Conservation (phyloP, 257 asterid genomes). For the Scutellaria barbata region DNA sequence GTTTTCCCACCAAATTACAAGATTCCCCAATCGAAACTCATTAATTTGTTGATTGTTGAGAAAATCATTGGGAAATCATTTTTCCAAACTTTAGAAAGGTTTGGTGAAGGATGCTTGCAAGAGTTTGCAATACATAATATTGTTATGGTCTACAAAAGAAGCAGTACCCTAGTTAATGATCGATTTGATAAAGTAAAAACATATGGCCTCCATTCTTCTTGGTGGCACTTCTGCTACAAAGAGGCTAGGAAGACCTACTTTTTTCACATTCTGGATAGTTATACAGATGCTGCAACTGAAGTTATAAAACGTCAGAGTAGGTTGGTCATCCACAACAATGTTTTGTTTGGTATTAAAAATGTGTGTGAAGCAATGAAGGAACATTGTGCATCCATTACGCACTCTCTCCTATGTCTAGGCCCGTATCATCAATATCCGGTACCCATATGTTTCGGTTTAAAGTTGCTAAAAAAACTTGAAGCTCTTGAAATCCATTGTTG, state of each 20-base stretch:
- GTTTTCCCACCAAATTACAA: not conserved
- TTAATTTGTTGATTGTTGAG: not conserved
- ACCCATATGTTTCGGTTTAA: slow-evolving; percentile 3
- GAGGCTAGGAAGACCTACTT: not conserved
- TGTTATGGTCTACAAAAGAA: not conserved
- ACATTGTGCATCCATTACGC: not conserved
- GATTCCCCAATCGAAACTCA: not conserved
- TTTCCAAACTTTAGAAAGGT: not conserved
- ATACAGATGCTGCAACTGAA: not conserved
- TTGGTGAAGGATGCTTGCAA: no score
- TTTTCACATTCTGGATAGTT: not conserved
- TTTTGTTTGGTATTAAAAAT: not conserved
- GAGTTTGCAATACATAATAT: not conserved
- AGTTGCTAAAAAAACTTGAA: not conserved
- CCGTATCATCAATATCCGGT: not conserved
- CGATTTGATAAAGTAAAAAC: not conserved
- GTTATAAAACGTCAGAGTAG: not conserved
- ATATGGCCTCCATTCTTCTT: slow-evolving; percentile 9
- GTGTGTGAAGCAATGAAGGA: not conserved
- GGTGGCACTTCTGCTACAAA: slow-evolving; percentile 10
- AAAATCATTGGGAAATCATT: accelerated
- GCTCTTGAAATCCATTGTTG: not conserved
- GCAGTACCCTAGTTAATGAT: not conserved
- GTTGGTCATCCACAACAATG: slow-evolving; percentile 2
- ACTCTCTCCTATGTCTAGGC: not conserved